These are phyloP conservation scores for Phascolomyces articulosus DNA, from an alignment of 371 early-diverging fungal species.

Conservation along the genomic window DNA sequence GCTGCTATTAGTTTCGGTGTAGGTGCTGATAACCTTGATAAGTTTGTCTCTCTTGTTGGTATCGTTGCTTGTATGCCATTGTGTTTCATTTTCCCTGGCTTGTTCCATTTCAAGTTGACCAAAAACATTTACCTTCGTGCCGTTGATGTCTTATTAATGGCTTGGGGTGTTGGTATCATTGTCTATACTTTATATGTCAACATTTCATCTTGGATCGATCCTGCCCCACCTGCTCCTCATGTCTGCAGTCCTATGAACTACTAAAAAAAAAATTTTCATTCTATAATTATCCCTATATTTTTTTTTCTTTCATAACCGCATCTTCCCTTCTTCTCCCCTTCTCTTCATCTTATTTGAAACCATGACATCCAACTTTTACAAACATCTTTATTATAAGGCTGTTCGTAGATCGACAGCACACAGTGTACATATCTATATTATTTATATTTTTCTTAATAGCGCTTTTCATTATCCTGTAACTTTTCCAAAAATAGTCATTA, in stretches of 20 bases:
- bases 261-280: conserved; percentile 3
- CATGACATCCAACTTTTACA: not conserved
- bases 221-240: conserved; percentile 18
- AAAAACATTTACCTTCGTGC: conserved; percentile 24
- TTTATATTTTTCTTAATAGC: no score
- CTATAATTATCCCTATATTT: not conserved
- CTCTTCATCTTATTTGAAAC: no score
- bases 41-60: conserved; percentile 69
- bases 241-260: conserved; percentile 9
- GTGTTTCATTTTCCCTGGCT: conserved; percentile 75
- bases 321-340: not conserved
- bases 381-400: not conserved
- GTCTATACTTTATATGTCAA: conserved; percentile 45
- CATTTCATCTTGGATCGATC: conserved; percentile 30
- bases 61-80: conserved; percentile 56
- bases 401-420: conserved; percentile 22
- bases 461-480: no score
- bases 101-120: conserved; percentile 68
- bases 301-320: not conserved
- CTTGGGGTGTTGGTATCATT: conserved; percentile 60
- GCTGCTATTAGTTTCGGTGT: conserved; percentile 59
- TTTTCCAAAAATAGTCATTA: not conserved
- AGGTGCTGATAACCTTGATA: conserved; percentile 69
- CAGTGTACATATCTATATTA: not conserved
- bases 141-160: conserved; percentile 44